phyloP scores from a whole-genome alignment of 257 asterid species.

The Solanum chilense region DNA sequence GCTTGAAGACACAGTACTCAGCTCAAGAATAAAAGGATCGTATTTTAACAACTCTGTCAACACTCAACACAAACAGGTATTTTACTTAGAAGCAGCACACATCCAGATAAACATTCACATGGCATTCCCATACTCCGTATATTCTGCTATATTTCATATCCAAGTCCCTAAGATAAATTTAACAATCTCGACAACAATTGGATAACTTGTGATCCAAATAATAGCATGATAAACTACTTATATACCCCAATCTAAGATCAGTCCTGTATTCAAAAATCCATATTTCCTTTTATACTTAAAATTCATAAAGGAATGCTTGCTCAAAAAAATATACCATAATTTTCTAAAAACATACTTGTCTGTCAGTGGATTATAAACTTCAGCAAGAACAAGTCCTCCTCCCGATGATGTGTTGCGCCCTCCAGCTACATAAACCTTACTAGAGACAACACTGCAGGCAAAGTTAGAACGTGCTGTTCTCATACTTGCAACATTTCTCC shows the following conservation, averaged over 20 bases:
- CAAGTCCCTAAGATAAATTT: not conserved
- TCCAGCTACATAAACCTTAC: constrained; percentile 2
- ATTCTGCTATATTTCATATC: not conserved
- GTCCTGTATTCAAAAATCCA: not conserved
- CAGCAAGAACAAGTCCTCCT: not conserved
- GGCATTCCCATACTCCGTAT: not conserved
- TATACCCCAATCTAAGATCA: not conserved
- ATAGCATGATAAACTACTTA: not conserved
- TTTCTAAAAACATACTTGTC: not conserved
- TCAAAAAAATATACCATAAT: not conserved
- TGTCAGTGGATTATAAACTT: not conserved
- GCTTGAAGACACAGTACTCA: not conserved
- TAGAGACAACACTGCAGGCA: not conserved
- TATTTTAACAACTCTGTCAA: not conserved
- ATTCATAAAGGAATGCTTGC: not conserved
- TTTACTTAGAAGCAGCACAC: not conserved
- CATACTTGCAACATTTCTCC: not conserved
- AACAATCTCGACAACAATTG: not conserved
- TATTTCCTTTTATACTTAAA: not conserved
- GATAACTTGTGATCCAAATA: not conserved
- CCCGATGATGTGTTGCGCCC: not conserved
- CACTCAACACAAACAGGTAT: not conserved
- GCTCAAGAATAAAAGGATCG: not conserved
- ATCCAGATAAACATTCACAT: not conserved
- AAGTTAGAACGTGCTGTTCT: not conserved